Conservation (phyloP, 75 land plant species). For the Cupressus sempervirens region DNA sequence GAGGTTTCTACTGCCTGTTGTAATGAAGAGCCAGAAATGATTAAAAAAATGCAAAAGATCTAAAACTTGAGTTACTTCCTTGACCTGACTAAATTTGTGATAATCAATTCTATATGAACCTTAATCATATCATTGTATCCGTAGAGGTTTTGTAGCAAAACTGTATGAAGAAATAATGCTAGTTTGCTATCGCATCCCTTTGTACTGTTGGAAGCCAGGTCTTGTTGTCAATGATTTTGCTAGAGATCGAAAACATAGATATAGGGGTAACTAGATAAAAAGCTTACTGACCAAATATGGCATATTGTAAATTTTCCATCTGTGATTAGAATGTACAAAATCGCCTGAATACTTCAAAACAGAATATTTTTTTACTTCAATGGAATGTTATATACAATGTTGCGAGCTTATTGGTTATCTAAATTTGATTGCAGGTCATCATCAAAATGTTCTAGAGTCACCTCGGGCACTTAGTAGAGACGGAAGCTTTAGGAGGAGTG, state of each 20-base stretch:
- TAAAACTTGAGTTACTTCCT: background rate
- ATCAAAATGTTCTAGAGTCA: constrained; percentile 5
- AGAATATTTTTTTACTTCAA: background rate
- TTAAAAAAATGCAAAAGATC: too few species aligned
- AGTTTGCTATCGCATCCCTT: background rate
- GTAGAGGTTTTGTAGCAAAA: too few species aligned
- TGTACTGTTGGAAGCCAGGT: background rate
- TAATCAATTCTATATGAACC: background rate
- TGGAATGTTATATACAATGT: background rate
- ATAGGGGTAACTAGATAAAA: background rate
- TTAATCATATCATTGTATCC: background rate
- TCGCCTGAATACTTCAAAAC: background rate
- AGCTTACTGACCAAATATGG: background rate
- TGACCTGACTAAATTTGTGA: background rate
- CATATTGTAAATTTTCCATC: background rate
- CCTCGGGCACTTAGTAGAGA: background rate
- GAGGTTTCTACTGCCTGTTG: background rate
- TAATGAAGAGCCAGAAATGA: background rate
- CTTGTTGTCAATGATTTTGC: background rate
- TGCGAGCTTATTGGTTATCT: background rate
- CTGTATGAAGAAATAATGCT: background rate
- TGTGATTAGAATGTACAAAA: background rate
- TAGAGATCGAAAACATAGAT: background rate
- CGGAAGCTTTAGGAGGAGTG: constrained; percentile 10
- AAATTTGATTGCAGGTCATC: background rate